These are phyloP conservation scores for Volutella citrinella DNA, from an alignment of 2,329 filamentous ascomycete genomes.

Conservation along the genomic window DNA sequence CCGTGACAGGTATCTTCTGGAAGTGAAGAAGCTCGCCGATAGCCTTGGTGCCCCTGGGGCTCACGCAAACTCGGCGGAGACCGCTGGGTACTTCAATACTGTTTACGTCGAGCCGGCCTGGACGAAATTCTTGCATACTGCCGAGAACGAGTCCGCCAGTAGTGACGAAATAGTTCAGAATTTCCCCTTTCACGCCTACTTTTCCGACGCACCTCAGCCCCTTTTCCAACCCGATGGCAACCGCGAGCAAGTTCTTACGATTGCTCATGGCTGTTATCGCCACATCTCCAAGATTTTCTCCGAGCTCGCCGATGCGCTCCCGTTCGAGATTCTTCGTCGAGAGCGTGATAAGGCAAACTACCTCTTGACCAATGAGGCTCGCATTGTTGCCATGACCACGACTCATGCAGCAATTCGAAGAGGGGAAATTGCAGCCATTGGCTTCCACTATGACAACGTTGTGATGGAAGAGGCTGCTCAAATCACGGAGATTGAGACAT, in stretches of 20 bases:
- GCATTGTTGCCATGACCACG: constrained; percentile 97
- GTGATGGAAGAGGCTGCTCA: constrained; percentile 98
- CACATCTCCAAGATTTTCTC: constrained; percentile 90
- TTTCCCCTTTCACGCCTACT: constrained; percentile 89
- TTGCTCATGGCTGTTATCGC: constrained; percentile 79
- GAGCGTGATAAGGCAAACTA: constrained; percentile 95
- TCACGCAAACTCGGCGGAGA: constrained; percentile 96
- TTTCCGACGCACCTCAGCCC: constrained; percentile 81
- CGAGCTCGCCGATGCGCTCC: constrained; percentile 87
- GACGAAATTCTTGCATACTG: constrained; percentile 70
- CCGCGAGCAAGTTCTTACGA: constrained; percentile 67
- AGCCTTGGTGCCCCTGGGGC: constrained; percentile 86
- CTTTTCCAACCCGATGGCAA: constrained; percentile 69
- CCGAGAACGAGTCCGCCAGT: constrained; percentile 54
- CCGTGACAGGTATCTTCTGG: constrained; percentile 70
- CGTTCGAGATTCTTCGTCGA: constrained; percentile 88
- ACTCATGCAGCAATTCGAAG: constrained; percentile 95
- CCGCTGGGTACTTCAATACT: constrained; percentile 91
- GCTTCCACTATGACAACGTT: constrained; percentile 96
- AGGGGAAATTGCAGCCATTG: constrained; percentile 84
- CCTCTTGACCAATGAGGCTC: constrained; percentile 89
- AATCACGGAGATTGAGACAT: constrained; percentile 95
- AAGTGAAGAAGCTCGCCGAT: constrained; percentile 81
- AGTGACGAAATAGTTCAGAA: constrained; percentile 62
- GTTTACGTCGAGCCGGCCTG: constrained; percentile 89